These are phyloP conservation scores for Eurotiales sp. DNA, from an alignment of 2,329 filamentous ascomycete species.

Conservation along the genomic window DNA sequence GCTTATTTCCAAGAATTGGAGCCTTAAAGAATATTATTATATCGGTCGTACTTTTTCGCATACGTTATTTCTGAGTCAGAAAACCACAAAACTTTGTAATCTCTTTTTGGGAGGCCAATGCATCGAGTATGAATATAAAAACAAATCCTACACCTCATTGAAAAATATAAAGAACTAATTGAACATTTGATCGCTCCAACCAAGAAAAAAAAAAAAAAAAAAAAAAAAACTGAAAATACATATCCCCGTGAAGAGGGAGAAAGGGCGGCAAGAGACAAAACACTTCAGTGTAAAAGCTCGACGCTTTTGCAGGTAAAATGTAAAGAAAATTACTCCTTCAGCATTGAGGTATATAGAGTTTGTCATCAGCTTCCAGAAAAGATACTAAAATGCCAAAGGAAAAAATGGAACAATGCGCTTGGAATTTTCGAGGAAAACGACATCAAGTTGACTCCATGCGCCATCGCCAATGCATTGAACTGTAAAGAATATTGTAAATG, in stretches of 20 bases:
- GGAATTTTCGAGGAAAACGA: slow-evolving; percentile 2
- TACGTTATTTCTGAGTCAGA: no score
- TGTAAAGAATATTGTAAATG: slow-evolving; percentile 2
- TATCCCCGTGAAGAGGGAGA: neutral
- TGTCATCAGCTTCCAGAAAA: neutral
- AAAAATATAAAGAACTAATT: neutral
- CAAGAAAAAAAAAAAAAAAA: neutral
- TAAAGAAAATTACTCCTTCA: neutral
- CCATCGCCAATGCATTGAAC: slow-evolving; percentile 12
- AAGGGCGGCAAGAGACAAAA: neutral
- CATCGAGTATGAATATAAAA: neutral
- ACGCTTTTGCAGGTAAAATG: neutral
- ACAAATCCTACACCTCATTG: neutral
- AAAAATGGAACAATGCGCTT: slow-evolving; percentile 3
- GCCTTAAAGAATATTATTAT: no score
- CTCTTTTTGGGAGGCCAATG: no score
- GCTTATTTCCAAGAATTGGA: no score
- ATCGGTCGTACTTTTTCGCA: no score
- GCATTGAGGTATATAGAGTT: neutral
- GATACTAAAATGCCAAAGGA: neutral
- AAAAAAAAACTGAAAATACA: slow-evolving; percentile 1
- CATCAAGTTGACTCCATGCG: slow-evolving; percentile 12
- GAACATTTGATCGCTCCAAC: neutral
- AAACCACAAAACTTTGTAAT: no score
- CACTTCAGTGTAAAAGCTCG: neutral